A percentile compares a stretch with the other conserved stretches of the same genome.
These are phyloP conservation scores for Lablab purpureus DNA, from an alignment of 306 rosid genomes.

Conservation along the genomic window DNA sequence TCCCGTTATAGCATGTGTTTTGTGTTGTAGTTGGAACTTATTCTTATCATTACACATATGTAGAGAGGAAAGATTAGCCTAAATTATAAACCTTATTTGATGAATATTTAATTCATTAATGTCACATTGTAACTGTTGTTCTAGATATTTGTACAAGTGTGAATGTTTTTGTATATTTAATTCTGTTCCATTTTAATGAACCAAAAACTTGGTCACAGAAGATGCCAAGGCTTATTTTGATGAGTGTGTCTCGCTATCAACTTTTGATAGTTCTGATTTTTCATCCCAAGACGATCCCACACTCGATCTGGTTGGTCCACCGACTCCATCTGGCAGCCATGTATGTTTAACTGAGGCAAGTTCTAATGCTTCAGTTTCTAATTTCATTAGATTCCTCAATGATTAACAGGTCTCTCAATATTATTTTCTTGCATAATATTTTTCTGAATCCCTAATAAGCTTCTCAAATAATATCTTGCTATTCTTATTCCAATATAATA, in stretches of 20 bases:
- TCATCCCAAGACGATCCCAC: constrained; percentile 92
- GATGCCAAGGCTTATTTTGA: constrained; percentile 97
- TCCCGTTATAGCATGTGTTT: constrained; percentile 6
- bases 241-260: constrained; percentile 88
- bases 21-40: constrained; percentile 1
- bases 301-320: constrained; percentile 53
- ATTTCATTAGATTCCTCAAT: constrained; percentile 39
- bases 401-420: constrained; percentile 43
- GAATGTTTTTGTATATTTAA: constrained; percentile 29
- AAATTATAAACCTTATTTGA: not conserved
- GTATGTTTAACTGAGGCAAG: constrained; percentile 61
- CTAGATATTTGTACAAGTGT: constrained; percentile 26
- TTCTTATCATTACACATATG: not conserved
- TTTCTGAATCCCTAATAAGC: constrained; percentile 12
- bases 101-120: constrained; percentile 9
- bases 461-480: constrained; percentile 14
- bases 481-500: not conserved
- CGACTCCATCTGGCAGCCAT: constrained; percentile 50
- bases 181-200: constrained; percentile 28
- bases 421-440: constrained; percentile 14
- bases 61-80: constrained; percentile 7
- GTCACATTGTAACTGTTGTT: constrained; percentile 8
- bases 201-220: constrained; percentile 52
- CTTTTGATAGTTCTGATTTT: constrained; percentile 96
- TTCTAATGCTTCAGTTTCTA: constrained; percentile 50